Evolutionary conservation across 2,329 filamentous ascomycete species (phyloP).

Genomic region (Setomelanomma holmii): DNA sequence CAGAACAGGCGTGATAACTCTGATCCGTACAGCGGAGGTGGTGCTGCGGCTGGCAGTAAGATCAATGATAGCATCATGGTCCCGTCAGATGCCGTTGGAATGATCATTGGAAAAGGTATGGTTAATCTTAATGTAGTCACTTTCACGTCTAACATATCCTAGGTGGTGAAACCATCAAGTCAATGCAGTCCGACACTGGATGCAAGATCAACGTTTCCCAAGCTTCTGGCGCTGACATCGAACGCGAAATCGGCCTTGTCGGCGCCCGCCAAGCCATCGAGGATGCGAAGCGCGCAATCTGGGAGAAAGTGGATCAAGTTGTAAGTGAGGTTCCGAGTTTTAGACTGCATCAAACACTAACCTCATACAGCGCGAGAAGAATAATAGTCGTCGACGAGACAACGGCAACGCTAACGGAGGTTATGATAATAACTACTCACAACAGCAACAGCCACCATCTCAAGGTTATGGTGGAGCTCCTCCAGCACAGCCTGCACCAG

Average conservation of each 20-base stretch:
- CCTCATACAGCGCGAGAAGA: conserved; percentile 54
- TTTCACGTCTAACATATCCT: conserved; percentile 20
- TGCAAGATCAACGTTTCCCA: conserved; percentile 96
- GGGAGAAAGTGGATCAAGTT: conserved; percentile 90
- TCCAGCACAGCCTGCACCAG: conserved; percentile 33
- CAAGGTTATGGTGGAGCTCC: conserved; percentile 43
- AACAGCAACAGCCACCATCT: conserved; percentile 46
- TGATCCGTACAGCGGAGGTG: conserved; percentile 50
- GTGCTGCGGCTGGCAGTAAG: conserved; percentile 61
- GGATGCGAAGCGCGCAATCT: conserved; percentile 82
- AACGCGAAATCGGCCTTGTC: conserved; percentile 86
- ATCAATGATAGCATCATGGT: conserved; percentile 84
- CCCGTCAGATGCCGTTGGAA: conserved; percentile 88
- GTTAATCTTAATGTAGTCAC: not conserved
- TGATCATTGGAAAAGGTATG: conserved; percentile 89
- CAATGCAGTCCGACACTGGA: conserved; percentile 85
- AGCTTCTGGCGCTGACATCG: conserved; percentile 77
- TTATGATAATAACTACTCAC: conserved; percentile 56
- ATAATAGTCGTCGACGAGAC: conserved; percentile 51
- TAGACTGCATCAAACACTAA: conserved; percentile 17
- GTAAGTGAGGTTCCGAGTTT: conserved; percentile 59
- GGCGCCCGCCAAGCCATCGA: conserved; percentile 79
- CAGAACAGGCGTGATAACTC: conserved; percentile 46
- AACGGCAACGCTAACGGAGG: conserved; percentile 31
- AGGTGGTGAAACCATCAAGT: conserved; percentile 88